These are phyloP conservation scores for Lizanozyma gosingica DNA, from an alignment of 1,139 yeast species.

Conservation along the genomic window DNA sequence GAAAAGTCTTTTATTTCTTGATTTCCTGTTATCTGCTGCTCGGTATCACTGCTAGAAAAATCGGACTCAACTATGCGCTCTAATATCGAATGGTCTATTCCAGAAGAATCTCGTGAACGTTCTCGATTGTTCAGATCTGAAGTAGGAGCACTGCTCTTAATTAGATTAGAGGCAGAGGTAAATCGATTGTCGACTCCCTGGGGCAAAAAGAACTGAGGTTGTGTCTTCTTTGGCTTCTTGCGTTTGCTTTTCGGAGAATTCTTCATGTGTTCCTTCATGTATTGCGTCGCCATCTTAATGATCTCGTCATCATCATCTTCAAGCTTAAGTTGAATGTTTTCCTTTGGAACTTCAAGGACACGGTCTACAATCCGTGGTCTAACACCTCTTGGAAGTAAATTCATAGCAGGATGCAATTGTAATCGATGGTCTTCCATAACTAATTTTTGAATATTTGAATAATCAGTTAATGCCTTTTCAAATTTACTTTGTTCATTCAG, in stretches of 20 bases:
- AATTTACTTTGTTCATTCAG: conserved; percentile 72
- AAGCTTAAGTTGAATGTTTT: conserved; percentile 46
- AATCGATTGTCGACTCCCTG: conserved; percentile 71
- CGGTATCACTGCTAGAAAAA: background rate
- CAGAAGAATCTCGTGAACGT: background rate
- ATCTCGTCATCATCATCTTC: conserved; percentile 61
- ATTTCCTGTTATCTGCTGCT: background rate
- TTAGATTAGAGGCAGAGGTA: conserved; percentile 44
- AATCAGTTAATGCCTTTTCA: conserved; percentile 79
- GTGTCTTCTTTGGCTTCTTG: conserved; percentile 19
- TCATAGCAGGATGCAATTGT: conserved; percentile 37
- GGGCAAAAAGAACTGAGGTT: conserved; percentile 58
- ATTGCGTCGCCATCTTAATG: conserved; percentile 50
- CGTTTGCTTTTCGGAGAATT: conserved; percentile 4
- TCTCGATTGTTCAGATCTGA: background rate
- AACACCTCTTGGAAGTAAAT: conserved; percentile 55
- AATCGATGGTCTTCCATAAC: conserved; percentile 38
- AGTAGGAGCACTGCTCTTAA: no score
- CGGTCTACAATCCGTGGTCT: conserved; percentile 49
- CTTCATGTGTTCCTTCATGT: conserved; percentile 20
- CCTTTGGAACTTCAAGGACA: conserved; percentile 60
- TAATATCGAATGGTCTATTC: background rate
- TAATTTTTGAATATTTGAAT: conserved; percentile 65
- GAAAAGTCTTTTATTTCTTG: no score
- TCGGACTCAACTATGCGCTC: background rate